Base-by-base conservation (phyloP, 441 rosid genomes). In the Pelargonium myrrhifolium region DNA sequence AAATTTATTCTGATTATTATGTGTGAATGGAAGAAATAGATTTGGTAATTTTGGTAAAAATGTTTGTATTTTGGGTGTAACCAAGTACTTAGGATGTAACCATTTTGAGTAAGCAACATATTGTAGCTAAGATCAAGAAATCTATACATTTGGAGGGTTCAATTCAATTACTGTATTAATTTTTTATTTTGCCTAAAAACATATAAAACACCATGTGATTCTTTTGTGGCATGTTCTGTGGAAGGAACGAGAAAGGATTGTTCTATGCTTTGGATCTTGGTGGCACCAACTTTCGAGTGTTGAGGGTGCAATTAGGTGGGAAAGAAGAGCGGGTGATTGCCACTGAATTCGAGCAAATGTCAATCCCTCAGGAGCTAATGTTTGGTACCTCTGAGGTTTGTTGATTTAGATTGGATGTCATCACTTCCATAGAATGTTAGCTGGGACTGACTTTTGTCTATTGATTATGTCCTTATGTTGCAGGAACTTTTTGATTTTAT, bases 241-340 rank as follows among this genome's bases (percentile, higher is more conserved):
- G 45, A 72, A 90, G 98, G 85, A 82, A 84, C 63, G 96, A 90
- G 86, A 85, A 82, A 68, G 96, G 97, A 2, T 77, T 88, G 89
- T 90, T 87, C 78, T 92, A 88, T 82, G 98, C 89, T 9, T 76
- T 92, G 85, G 98, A 92, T 81, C 92, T 92, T 22, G 98, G 98
- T 0, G 98, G 97, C 65, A 88, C 98, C 0, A 90, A 92, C 68
- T 90, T 90, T n/a, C 83, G 97, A 62, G 92, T 86, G 64, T 73
- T 85, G 77, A 86, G 97, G 15, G 93, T 90, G 67, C 86, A 88
- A 65, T 70, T 92, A 37, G 97, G 93, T 37, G 97, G 97, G 17
- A 84, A 79, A 64, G 82, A 86, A 63, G 76, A 85, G 68, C 83
- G 86, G 21, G 86, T 87, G 9, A 1, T 85, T 14, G 89, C 83